These are phyloP conservation scores for Malus hybrid DNA, from an alignment of 331 rosid genomes.

Conservation along the genomic window DNA sequence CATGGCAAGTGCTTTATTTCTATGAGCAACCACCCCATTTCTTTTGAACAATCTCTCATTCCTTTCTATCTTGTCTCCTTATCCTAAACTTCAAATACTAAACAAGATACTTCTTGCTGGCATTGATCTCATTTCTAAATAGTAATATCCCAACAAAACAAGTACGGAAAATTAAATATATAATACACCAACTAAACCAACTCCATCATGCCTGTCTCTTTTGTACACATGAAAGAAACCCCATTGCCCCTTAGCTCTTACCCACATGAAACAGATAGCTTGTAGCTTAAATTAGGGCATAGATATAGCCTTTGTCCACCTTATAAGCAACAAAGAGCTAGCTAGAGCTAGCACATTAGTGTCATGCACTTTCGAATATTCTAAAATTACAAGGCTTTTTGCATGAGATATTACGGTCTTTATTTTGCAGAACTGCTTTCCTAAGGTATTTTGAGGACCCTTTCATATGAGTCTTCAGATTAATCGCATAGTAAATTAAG, in stretches of 20 bases:
- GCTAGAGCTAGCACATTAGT: neutral
- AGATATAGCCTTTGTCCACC: conserved; percentile 14
- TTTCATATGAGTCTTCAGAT: too few relatives aligned
- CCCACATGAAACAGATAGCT: neutral
- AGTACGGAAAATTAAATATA: neutral
- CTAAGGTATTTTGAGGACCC: too few relatives aligned
- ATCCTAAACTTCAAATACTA: neutral
- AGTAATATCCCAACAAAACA: neutral
- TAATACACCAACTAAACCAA: neutral
- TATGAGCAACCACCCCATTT: neutral
- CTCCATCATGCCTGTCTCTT: conserved; percentile 21
- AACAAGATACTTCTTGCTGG: neutral
- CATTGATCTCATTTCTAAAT: neutral
- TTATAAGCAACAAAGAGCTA: conserved; percentile 12
- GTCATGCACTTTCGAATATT: neutral
- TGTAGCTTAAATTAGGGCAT: neutral
- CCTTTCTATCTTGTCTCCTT: neutral
- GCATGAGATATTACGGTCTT: neutral
- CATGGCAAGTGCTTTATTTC: neutral
- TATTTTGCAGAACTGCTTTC: too few relatives aligned
- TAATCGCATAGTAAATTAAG: too few relatives aligned
- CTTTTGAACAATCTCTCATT: neutral
- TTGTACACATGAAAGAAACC: neutral
- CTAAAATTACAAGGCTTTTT: neutral
- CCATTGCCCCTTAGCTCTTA: neutral